These are phyloP conservation scores for Chytriomyces confervae DNA, from an alignment of 192 early-diverging fungal genomes.

Conservation along the genomic window DNA sequence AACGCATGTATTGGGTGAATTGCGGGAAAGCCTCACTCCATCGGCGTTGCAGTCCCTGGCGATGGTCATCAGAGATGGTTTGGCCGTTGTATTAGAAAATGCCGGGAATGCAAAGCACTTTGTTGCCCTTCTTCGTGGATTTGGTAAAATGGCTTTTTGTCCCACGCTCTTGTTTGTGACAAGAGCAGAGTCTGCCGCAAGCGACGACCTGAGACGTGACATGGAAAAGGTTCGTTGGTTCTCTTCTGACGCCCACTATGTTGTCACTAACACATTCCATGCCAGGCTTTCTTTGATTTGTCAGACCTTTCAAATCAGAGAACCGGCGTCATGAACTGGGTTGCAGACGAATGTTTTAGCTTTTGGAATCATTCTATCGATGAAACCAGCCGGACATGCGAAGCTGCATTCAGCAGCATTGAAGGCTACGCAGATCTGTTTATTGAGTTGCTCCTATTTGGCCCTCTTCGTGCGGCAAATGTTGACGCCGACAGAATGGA, in stretches of 20 bases:
- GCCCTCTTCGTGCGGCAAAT: slow-evolving; percentile 51
- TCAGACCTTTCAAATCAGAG: not conserved
- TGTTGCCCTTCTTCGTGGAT: not conserved
- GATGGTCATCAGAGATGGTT: slow-evolving; percentile 2
- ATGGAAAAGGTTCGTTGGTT: not conserved
- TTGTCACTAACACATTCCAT: not conserved
- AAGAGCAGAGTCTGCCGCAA: not conserved
- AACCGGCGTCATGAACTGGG: not conserved
- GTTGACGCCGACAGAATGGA: slow-evolving; percentile 60
- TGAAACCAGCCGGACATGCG: not conserved
- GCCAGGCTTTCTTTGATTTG: slow-evolving; percentile 9
- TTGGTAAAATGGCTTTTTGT: slow-evolving; percentile 12
- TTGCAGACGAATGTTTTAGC: not conserved
- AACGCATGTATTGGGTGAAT: not conserved
- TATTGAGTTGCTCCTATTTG: slow-evolving; percentile 46
- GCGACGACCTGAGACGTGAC: not conserved
- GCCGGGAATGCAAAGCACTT: slow-evolving; percentile 34
- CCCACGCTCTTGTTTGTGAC: slow-evolving; percentile 1
- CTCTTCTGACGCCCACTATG: not conserved
- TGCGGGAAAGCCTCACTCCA: not conserved
- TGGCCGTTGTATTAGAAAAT: slow-evolving; percentile 25
- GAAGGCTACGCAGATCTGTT: slow-evolving; percentile 39
- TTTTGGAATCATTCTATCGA: slow-evolving; percentile 10
- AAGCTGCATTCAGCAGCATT: slow-evolving; percentile 3
- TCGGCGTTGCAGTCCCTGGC: not conserved